phyloP scores from a whole-genome alignment of 1,284 basidiomycete genomes.

The Mycena sp. region DNA sequence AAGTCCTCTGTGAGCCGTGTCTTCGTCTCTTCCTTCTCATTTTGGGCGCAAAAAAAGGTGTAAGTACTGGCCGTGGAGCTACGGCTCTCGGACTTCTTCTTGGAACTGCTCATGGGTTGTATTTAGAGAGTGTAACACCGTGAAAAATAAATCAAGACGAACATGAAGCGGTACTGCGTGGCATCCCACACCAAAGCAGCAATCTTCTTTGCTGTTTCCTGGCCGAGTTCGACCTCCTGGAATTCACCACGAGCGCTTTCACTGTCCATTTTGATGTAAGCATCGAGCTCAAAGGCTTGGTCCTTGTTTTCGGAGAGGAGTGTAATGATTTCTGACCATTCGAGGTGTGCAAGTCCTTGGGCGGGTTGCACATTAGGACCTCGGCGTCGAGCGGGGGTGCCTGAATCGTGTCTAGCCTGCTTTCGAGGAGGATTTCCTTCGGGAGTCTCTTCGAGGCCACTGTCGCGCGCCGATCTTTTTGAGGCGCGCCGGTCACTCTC shows the following conservation, averaged over 20 bases:
- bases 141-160: not conserved
- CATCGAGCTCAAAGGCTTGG: conserved; percentile 6
- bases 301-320: not conserved
- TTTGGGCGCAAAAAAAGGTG: conserved; percentile 28
- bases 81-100: not conserved
- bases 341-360: conserved; percentile 1
- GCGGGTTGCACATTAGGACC: not conserved
- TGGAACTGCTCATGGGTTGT: not conserved
- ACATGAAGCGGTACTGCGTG: conserved; percentile 9
- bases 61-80: not conserved
- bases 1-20: not conserved
- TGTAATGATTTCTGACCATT: conserved; percentile 2
- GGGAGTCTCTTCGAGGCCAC: not conserved
- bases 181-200: conserved; percentile 1
- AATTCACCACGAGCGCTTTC: not conserved
- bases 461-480: not conserved
- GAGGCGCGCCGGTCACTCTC: not conserved
- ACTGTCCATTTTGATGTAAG: not conserved
- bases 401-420: not conserved
- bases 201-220: not conserved
- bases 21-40: conserved; percentile 19
- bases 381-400: not conserved
- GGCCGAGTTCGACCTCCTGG: not conserved
- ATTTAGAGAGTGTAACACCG: not conserved
- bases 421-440: not conserved